Base-by-base conservation (phyloP, 306 rosid species). In the Lablab purpureus region DNA sequence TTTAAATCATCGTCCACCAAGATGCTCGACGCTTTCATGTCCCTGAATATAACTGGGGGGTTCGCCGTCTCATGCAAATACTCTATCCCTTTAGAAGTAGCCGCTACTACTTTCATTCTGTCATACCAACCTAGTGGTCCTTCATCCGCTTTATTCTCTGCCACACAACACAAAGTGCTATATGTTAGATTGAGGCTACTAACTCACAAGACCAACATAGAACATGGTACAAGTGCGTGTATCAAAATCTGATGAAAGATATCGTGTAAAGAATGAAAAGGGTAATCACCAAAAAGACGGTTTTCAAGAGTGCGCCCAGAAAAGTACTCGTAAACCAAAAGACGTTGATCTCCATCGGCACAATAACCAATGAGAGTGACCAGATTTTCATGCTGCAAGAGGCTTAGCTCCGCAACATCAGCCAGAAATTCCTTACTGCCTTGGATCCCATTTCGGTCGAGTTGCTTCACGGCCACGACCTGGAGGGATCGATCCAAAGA, bases 301-400 rank as follows among this genome's bases (percentile, higher is more conserved):
- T 78, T 86, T 74, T 87, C 93, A 32, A 95, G 75, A 71, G 92
- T 75, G 41, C 85, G 74, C 4, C 84, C 90, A 2, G 84, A 12
- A 85, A 91, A 67, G 56, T 54, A 90, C 58, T 95, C 97, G 78
- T 87, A 87, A 17, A 95, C 99, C 89, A 95, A 73, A 64, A 95
- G 91, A 80, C 99, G 91, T 71, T 95, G 99, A 60, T 95, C 99
- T 1, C 99, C 99, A 78, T 95, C 99, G 25, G 97, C 93, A 82
- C 99, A 95, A 59, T 95, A 92, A 47, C 99, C 99, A 71, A 87
- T 67, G 27, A 95, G 91, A 77, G 84, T 85, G 62, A 91, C 97
- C 45, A 95, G 87, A 77, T 95, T 92, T 54, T 87, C 90, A 78
- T 95, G 98, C 55, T 86, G 86, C 37, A 90, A 64, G 62, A 43